These are phyloP conservation scores for Linnemannia schmuckeri DNA, from an alignment of 192 early-diverging fungal species.

Conservation along the genomic window DNA sequence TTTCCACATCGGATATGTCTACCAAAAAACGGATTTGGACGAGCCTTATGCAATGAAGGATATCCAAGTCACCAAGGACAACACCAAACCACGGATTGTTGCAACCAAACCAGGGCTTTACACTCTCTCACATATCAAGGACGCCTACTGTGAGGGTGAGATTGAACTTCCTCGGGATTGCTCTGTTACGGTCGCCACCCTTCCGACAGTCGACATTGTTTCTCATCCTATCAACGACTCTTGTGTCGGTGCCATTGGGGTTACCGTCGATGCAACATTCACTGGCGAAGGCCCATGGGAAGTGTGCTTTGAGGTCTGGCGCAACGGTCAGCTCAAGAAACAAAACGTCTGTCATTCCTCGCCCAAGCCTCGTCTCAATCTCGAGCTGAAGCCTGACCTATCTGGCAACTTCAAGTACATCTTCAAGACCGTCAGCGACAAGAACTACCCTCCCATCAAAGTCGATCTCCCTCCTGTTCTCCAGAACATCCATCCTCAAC, in stretches of 20 bases:
- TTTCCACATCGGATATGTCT: conserved; percentile 36
- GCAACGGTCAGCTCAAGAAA: conserved; percentile 9
- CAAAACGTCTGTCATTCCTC: conserved; percentile 29
- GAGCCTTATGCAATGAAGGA: conserved; percentile 39
- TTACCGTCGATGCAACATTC: conserved; percentile 44
- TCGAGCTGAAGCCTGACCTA: conserved; percentile 34
- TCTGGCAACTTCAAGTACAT: conserved; percentile 41
- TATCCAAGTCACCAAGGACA: conserved; percentile 12
- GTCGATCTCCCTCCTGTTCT: conserved; percentile 34
- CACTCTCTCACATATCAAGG: conserved; percentile 42
- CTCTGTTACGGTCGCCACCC: conserved; percentile 29
- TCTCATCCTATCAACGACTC: conserved; percentile 44
- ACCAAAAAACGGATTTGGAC: conserved; percentile 47
- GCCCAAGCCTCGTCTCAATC: conserved; percentile 38
- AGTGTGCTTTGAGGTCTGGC: conserved; percentile 42
- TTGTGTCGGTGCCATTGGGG: conserved; percentile 49
- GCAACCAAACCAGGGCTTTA: conserved; percentile 40
- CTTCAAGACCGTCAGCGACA: conserved; percentile 51
- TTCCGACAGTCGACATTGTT: conserved; percentile 36
- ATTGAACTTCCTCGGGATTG: conserved; percentile 34
- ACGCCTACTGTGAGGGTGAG: conserved; percentile 38
- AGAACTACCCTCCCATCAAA: conserved; percentile 28
- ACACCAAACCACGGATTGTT: conserved; percentile 7
- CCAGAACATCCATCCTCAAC: conserved; percentile 53
- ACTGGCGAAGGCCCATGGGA: conserved; percentile 53